phyloP scores from a whole-genome alignment of 495 filamentous ascomycete species.

The Parachaetomium inaequale region DNA sequence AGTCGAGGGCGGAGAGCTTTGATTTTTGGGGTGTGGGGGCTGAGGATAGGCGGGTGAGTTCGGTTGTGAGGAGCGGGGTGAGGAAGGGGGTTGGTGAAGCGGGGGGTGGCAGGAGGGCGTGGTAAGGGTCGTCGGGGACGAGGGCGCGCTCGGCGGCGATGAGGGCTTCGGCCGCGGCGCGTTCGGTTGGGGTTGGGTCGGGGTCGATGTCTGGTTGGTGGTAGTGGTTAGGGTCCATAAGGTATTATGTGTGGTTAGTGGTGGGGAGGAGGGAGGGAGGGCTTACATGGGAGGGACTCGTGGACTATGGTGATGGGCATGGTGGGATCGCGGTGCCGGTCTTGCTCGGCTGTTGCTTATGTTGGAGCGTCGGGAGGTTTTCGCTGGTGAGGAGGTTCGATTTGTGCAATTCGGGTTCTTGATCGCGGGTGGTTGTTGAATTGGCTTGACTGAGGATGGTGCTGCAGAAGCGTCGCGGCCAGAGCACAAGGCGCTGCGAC shows the following conservation, averaged over 20 bases:
- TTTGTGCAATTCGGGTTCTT: neutral
- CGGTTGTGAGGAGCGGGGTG: constrained; percentile 58
- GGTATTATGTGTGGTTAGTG: constrained; percentile 4
- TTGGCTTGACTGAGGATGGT: too few species aligned
- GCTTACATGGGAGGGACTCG: constrained; percentile 82
- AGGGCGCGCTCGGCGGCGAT: constrained; percentile 62
- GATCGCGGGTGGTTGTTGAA: neutral
- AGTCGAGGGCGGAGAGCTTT: constrained; percentile 65
- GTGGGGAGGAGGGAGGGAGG: constrained; percentile 1
- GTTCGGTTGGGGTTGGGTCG: constrained; percentile 57
- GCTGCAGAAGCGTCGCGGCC: neutral
- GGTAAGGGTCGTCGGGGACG: constrained; percentile 36
- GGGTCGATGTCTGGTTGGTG: constrained; percentile 62
- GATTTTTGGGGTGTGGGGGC: constrained; percentile 18
- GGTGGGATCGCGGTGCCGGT: constrained; percentile 11
- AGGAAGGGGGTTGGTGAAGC: constrained; percentile 41
- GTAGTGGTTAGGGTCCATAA: constrained; percentile 18
- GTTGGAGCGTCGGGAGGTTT: neutral
- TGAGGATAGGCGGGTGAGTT: constrained; percentile 46
- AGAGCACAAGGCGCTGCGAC: neutral
- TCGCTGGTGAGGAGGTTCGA: neutral
- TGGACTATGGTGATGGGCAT: constrained; percentile 72
- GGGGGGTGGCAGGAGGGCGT: constrained; percentile 40
- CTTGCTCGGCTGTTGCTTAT: neutral
- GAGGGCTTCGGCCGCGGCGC: constrained; percentile 56